These are phyloP conservation scores for Teunomyces stri DNA, from an alignment of 805 yeast species.

Conservation along the genomic window DNA sequence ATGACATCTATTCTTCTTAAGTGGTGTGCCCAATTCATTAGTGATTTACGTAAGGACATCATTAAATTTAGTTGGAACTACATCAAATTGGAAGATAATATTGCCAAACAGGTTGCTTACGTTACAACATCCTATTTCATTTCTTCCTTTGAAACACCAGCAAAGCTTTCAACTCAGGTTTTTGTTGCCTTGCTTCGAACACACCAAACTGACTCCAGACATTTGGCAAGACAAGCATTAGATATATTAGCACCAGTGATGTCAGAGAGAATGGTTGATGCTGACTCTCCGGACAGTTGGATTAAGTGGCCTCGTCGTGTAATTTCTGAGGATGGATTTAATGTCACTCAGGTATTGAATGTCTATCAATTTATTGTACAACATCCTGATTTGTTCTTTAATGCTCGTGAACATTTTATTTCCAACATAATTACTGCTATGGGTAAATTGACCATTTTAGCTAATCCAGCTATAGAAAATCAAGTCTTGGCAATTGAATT, in stretches of 20 bases:
- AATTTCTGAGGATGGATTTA: slow-evolving; percentile 84
- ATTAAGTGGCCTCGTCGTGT: slow-evolving; percentile 93
- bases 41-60: slow-evolving; percentile 72
- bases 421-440: slow-evolving; percentile 87
- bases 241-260: slow-evolving; percentile 87
- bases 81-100: slow-evolving; percentile 81
- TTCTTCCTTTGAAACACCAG: slow-evolving; percentile 82
- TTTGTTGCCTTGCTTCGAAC: slow-evolving; percentile 87
- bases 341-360: slow-evolving; percentile 78
- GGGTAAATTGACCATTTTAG: slow-evolving; percentile 80
- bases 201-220: slow-evolving; percentile 80
- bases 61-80: slow-evolving; percentile 94
- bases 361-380: slow-evolving; percentile 86
- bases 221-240: slow-evolving; percentile 80
- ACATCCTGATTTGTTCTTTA: slow-evolving; percentile 80
- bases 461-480: slow-evolving; percentile 76
- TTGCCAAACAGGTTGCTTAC: slow-evolving; percentile 90
- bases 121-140: slow-evolving; percentile 85
- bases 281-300: slow-evolving; percentile 67
- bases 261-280: slow-evolving; percentile 57
- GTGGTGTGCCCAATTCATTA: slow-evolving; percentile 58
- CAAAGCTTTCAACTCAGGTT: slow-evolving; percentile 84
- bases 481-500: slow-evolving; percentile 85
- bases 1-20: slow-evolving; percentile 74
- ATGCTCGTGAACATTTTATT: slow-evolving; percentile 84